These are phyloP conservation scores for Globisporangium carolinianum DNA, from an alignment of 352 stramenopile species.

Conservation along the genomic window DNA sequence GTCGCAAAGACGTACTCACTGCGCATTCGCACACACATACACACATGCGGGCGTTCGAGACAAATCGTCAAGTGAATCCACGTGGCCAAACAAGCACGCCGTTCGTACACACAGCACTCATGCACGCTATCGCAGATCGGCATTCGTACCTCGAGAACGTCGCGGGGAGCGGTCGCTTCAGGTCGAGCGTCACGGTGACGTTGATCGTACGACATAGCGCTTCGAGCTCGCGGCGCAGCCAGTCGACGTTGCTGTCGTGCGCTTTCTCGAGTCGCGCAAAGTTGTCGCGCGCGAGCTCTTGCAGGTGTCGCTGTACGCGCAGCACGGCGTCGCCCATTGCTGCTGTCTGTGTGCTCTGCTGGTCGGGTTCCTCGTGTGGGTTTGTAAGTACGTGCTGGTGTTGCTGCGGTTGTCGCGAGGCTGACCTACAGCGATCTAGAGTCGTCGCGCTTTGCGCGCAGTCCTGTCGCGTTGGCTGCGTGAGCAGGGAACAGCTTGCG, in stretches of 20 bases:
- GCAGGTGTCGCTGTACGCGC: slow-evolving; percentile 49
- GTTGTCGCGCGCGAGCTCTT: slow-evolving; percentile 44
- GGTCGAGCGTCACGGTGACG: slow-evolving; percentile 33
- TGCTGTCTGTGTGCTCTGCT: too few species aligned
- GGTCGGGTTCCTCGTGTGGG: too few species aligned
- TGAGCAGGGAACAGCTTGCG: too few species aligned
- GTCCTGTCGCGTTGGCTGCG: too few species aligned
- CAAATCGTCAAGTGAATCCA: neutral
- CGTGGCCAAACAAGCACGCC: neutral
- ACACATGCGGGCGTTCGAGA: neutral
- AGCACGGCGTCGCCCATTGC: slow-evolving; percentile 62
- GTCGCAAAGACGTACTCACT: slow-evolving; percentile 11
- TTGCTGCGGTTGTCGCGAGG: neutral
- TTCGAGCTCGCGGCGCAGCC: slow-evolving; percentile 45
- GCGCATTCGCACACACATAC: neutral
- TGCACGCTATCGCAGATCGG: neutral
- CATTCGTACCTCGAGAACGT: slow-evolving; percentile 14
- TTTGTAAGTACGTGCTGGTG: too few species aligned
- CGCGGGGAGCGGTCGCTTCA: slow-evolving; percentile 13
- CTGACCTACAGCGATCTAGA: too few species aligned
- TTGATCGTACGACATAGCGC: slow-evolving; percentile 45
- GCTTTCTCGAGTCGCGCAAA: slow-evolving; percentile 37
- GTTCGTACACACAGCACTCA: too few species aligned
- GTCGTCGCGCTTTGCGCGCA: too few species aligned
- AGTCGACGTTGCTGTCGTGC: slow-evolving; percentile 34